phyloP scores from a whole-genome alignment of 352 stramenopile species.

The Phytopythium helicoides region DNA sequence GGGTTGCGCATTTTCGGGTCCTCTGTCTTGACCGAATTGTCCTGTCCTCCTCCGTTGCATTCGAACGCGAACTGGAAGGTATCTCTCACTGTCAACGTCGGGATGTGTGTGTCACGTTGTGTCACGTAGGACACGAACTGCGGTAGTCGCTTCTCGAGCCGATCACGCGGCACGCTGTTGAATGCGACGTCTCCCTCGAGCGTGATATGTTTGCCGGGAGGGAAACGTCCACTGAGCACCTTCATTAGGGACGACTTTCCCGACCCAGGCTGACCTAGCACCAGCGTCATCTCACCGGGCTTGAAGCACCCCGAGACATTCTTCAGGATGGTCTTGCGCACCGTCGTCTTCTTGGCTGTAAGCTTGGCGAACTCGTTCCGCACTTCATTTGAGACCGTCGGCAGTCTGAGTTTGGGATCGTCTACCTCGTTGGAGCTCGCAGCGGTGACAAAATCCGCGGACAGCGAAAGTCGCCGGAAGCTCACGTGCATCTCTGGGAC shows the following conservation, averaged over 20 bases:
- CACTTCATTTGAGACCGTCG: constrained; percentile 50
- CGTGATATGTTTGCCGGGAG: constrained; percentile 12
- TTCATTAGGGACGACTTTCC: constrained; percentile 53
- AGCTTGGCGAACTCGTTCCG: constrained; percentile 31
- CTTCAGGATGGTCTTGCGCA: constrained; percentile 28
- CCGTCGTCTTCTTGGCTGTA: constrained; percentile 27
- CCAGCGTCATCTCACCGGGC: constrained; percentile 46
- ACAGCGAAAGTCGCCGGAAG: constrained; percentile 32
- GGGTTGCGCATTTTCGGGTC: constrained; percentile 14
- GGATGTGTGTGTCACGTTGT: constrained; percentile 39
- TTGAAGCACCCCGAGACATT: constrained; percentile 36
- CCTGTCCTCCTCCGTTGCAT: constrained; percentile 31
- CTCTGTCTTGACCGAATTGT: constrained; percentile 17
- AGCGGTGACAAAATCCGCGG: constrained; percentile 12
- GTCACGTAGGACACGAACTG: constrained; percentile 23
- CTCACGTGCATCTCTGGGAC: constrained; percentile 28
- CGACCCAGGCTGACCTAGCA: constrained; percentile 48
- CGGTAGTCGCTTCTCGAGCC: constrained; percentile 15
- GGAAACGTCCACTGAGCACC: constrained; percentile 19
- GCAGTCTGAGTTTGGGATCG: constrained; percentile 10
- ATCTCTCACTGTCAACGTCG: constrained; percentile 36
- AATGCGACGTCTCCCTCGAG: constrained; percentile 18
- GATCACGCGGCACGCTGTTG: constrained; percentile 12
- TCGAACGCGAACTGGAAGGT: constrained; percentile 89
- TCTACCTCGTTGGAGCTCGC: not conserved